Base-by-base conservation (phyloP, 441 rosid species). In the Syzygium malaccense region DNA sequence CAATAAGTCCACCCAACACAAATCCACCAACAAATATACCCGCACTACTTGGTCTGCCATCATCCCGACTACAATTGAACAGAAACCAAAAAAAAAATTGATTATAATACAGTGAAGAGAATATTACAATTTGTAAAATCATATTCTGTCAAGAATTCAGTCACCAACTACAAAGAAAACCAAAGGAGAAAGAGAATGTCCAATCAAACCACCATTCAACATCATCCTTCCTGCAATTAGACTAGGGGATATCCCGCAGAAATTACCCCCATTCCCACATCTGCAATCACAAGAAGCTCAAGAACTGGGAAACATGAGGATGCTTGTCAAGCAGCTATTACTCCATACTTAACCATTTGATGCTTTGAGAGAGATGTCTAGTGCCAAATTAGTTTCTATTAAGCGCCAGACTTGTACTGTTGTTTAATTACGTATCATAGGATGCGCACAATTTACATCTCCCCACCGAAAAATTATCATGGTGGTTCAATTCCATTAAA, bases 11-110 rank as follows among this genome's bases (percentile, higher is more conserved):
- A 66, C 95, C 95, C 88, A 93, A 88, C 30, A 92, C 89, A 89
- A 93, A 92, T n/a, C 94, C 95, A 51, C 94, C 91, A 57, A 93
- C 87, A 64, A 92, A 93, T 75, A 92, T 68, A 86, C 92, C 88
- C 37, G 93, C 88, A 91, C 85, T 45, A 30, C 88, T 88, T 85
- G 89, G 71, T 78, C 90, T 88, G 48, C 91, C 90, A 78, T 55
- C 88, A 84, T 86, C 90, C 75, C 86, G 86, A 87, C 94, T 91
- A 87, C 53, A 85, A 56, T n/a, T 23, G 51, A 56, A 86, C 80
- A 23, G n/a, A 14, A 55, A 51, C 8, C 19, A 7, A 0, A 49
- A 55, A 45, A 49, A 87, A 54, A 54, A 17, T 66, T 6, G 86
- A 66, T 45, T 18, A 13, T 71, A 60, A 30, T 25, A 60, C 28